A percentile compares a stretch with the other conserved stretches of the same genome.
Evolutionary conservation across 2,329 filamentous ascomycete species (phyloP).

Genomic region (Curvularia sp.): DNA sequence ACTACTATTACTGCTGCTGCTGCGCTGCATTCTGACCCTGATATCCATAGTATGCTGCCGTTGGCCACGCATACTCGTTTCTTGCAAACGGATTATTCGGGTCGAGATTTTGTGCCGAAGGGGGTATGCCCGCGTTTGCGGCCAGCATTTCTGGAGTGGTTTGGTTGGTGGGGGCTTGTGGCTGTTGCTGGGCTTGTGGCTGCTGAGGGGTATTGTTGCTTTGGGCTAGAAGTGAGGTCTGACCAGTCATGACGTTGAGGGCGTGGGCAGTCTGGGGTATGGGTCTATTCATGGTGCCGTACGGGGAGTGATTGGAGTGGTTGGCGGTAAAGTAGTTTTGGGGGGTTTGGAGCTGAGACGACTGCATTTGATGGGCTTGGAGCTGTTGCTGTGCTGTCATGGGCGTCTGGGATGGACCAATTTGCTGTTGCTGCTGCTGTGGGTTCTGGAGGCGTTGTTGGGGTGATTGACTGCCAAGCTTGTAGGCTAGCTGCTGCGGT

Average conservation of each 20-base stretch:
- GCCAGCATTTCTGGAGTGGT: slow-evolving; percentile 26
- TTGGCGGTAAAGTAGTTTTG: slow-evolving; percentile 34
- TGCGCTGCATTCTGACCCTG: slow-evolving; percentile 24
- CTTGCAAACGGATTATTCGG: slow-evolving; percentile 32
- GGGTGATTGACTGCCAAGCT: slow-evolving; percentile 27
- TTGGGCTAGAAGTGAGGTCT: slow-evolving; percentile 9
- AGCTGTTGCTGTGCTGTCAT: slow-evolving; percentile 18
- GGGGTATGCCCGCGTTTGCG: slow-evolving; percentile 2
- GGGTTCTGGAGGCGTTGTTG: slow-evolving; percentile 25
- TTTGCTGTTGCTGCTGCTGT: slow-evolving; percentile 24
- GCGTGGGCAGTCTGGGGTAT: slow-evolving; percentile 30
- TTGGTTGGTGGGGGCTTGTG: slow-evolving; percentile 23
- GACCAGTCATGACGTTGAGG: slow-evolving; percentile 15
- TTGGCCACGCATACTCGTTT: slow-evolving; percentile 35
- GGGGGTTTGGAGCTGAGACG: slow-evolving; percentile 24
- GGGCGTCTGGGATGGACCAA: slow-evolving; percentile 25
- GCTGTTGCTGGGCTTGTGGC: slow-evolving; percentile 21
- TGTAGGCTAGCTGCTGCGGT: slow-evolving; percentile 32
- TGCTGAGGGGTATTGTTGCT: slow-evolving; percentile 16
- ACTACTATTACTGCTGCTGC: slow-evolving; percentile 17
- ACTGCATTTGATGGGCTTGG: slow-evolving; percentile 30
- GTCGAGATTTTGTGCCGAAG: slow-evolving; percentile 26
- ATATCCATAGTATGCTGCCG: slow-evolving; percentile 36
- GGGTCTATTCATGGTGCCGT: slow-evolving; percentile 31
- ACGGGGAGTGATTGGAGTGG: slow-evolving; percentile 32